A percentile compares a stretch with the other conserved stretches of the same genome.
Conservation (phyloP, 192 early-diverging fungal species). For the Spizellomyces punctatus region DNA sequence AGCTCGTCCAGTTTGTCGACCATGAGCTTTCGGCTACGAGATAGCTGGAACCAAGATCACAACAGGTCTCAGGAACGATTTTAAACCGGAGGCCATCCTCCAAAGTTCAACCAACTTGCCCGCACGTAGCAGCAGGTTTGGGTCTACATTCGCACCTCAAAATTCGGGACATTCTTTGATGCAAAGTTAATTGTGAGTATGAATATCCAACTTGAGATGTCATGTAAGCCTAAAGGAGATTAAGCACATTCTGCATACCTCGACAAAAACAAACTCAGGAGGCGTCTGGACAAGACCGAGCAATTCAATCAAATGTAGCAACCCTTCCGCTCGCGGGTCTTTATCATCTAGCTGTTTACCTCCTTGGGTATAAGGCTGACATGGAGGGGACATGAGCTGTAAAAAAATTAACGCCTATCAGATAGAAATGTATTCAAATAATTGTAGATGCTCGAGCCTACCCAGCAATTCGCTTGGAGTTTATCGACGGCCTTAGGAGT, state of each 20-base stretch:
- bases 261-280: constrained; percentile 54
- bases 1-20: constrained; percentile 38
- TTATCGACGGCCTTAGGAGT: constrained; percentile 52
- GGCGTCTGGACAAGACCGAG: constrained; percentile 35
- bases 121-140: no score
- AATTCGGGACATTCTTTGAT: constrained; percentile 53
- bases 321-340: constrained; percentile 43
- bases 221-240: constrained; percentile 16
- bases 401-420: no score
- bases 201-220: not conserved
- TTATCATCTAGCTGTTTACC: constrained; percentile 75
- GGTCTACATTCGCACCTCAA: constrained; percentile 39
- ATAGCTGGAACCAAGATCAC: constrained; percentile 9
- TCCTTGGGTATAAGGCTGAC: constrained; percentile 68
- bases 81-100: no score
- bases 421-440: no score
- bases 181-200: not conserved
- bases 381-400: constrained; percentile 76
- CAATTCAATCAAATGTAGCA: constrained; percentile 48
- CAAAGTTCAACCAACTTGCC: no score
- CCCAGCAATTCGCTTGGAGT: constrained; percentile 79
- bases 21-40: constrained; percentile 37
- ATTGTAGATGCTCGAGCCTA: constrained; percentile 27
- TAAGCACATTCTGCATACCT: constrained; percentile 10
- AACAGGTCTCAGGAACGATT: no score